Base-by-base conservation (phyloP, 352 stramenopile genomes). In the Phytophthora pini region DNA sequence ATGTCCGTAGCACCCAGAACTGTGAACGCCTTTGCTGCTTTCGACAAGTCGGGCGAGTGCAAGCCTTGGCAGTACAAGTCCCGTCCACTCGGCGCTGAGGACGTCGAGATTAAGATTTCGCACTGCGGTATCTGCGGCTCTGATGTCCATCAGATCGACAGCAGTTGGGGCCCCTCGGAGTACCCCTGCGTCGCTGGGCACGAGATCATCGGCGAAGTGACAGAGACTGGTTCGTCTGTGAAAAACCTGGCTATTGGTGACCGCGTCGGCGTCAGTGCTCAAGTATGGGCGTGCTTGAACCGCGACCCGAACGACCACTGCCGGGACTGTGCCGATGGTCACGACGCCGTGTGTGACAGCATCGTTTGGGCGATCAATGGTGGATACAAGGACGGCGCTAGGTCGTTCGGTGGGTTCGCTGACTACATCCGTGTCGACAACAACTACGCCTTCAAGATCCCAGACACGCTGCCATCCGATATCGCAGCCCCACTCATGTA, bases 181-280 rank as follows among this genome's bases (percentile, higher is more conserved):
- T 84, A 82, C 51, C 78, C 76, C 7, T 71, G 75, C 60, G 76
- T 87, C 3, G 51, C 63, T 13, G 78, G 75, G 11, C 78, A 84
- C 46, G 78, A 87, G 46, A 87, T 67, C 17, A 15, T 67, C 43
- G 59, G 49, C 10, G 46, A 52, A 27, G 50, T 53, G 41, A 50
- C 43, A 75, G 26, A 48, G 17, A 57, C 55, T 1, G 77, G 74
- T 10, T 17, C 61, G 1, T 56, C 74, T 5, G 87, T 96, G 4
- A 74, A 56, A 27, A 75, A 82, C 20, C 82, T 95, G 45, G 61
- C 72, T 27, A 77, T 92, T 12, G 89, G 89, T 9, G 81, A 95
- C 62, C 55, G 67, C 10, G 84, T 90, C 7, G 88, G 48, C 11
- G 48, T 65, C 1, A 39, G 47, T 29, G 58, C 58, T 11, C 47